Evolutionary conservation across 2,329 filamentous ascomycete genomes (phyloP).

Genomic region (Cercospora canescens): DNA sequence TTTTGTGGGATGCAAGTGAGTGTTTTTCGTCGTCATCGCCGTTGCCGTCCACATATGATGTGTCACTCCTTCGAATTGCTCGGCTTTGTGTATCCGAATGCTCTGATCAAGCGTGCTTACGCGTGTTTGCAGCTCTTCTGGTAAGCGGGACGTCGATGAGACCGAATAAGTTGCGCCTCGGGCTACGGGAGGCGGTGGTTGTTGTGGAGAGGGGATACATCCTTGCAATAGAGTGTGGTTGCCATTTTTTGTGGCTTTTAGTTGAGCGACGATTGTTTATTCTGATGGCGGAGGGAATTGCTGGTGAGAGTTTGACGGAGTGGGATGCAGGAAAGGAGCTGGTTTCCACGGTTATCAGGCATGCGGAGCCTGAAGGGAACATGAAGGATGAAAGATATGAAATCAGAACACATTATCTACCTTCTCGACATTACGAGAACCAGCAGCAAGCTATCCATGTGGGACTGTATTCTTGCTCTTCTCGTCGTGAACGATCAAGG

Average conservation of each 20-base stretch:
- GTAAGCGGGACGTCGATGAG: neutral
- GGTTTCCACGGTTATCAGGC: no score
- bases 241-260: neutral
- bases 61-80: no score
- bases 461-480: neutral
- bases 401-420: neutral
- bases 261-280: neutral
- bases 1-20: neutral
- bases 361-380: no score
- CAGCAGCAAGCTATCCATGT: neutral
- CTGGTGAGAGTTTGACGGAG: neutral
- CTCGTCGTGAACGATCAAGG: neutral
- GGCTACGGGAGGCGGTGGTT: neutral
- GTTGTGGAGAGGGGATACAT: neutral
- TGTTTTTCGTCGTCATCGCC: no score
- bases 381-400: no score
- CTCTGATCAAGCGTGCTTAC: no score
- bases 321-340: no score
- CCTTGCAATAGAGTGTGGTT: neutral
- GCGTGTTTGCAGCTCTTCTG: neutral
- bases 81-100: no score
- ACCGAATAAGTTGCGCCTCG: neutral
- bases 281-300: neutral
- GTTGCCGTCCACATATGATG: no score
- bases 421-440: neutral